Evolutionary conservation across 176 grass and related monocot genomes (phyloP).

Genomic region (Carex littledalei): DNA sequence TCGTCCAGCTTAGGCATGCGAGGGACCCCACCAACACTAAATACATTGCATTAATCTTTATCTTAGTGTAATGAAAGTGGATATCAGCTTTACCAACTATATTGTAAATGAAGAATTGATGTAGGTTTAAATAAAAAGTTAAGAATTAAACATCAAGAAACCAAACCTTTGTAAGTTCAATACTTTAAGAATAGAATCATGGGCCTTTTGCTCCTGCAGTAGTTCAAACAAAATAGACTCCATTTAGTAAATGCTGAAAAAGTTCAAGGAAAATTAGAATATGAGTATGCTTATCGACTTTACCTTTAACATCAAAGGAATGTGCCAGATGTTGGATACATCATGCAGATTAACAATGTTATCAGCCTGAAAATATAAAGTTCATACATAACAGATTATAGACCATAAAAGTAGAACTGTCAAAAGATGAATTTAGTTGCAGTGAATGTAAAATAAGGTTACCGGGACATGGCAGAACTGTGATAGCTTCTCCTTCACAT

Average conservation of each 20-base stretch:
- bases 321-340: conserved; percentile 97
- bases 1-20: conserved; percentile 46
- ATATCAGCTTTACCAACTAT: neutral
- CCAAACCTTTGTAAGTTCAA: conserved; percentile 75
- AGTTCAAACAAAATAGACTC: conserved; percentile 25
- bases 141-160: neutral
- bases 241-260: conserved; percentile 13
- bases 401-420: neutral
- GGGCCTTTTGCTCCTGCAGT: conserved; percentile 87
- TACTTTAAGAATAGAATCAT: conserved; percentile 89
- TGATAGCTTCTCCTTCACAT: conserved; percentile 81
- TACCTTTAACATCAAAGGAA: conserved; percentile 94
- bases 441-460: conserved; percentile 38
- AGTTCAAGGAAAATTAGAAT: neutral
- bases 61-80: neutral
- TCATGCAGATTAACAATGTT: conserved; percentile 84
- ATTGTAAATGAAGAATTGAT: neutral
- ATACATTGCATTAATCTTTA: neutral
- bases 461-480: conserved; percentile 94
- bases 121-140: neutral
- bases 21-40: conserved; percentile 35
- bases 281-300: conserved; percentile 17
- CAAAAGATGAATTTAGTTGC: conserved; percentile 22
- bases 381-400: conserved; percentile 17
- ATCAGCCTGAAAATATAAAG: conserved; percentile 44